Conservation (phyloP, 495 filamentous ascomycete species). For the Bombardia bombarda region DNA sequence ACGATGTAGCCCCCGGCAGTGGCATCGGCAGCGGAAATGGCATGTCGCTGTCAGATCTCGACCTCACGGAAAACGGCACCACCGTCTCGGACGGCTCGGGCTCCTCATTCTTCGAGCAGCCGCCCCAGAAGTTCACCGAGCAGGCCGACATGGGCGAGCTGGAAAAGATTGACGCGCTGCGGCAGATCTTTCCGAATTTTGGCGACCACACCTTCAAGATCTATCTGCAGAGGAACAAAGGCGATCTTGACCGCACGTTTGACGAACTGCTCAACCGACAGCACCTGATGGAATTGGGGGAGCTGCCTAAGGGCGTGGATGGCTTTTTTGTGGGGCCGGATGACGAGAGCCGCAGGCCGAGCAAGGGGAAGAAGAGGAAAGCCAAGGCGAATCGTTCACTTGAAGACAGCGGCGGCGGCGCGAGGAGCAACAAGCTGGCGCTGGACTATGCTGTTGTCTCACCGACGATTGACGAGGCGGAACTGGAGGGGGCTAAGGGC, state of each 20-base stretch:
- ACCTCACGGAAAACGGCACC: slow-evolving; percentile 16
- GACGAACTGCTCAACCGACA: slow-evolving; percentile 74
- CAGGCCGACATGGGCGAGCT: slow-evolving; percentile 37
- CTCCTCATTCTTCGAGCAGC: slow-evolving; percentile 6
- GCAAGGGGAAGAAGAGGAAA: slow-evolving; percentile 1
- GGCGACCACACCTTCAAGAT: slow-evolving; percentile 54
- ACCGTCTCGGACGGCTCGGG: slow-evolving; percentile 23
- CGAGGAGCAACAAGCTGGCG: slow-evolving; percentile 1
- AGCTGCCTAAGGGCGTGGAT: slow-evolving; percentile 66
- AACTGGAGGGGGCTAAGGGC: slow-evolving; percentile 20
- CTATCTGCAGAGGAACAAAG: slow-evolving; percentile 54
- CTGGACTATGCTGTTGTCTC: slow-evolving; percentile 18
- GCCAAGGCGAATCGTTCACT: slow-evolving; percentile 11
- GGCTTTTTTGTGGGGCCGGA: slow-evolving; percentile 58
- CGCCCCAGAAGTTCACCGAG: slow-evolving; percentile 28
- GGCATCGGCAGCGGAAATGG: too few relatives aligned
- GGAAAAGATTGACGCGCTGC: slow-evolving; percentile 49
- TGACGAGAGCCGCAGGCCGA: slow-evolving; percentile 24
- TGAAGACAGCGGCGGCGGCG: neutral
- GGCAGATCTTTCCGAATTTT: slow-evolving; percentile 62
- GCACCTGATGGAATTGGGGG: slow-evolving; percentile 55
- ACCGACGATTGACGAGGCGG: slow-evolving; percentile 8
- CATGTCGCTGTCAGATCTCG: neutral
- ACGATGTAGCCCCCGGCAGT: slow-evolving; percentile 9
- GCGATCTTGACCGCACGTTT: slow-evolving; percentile 59